These are phyloP conservation scores for Syzygium aqueum DNA, from an alignment of 345 rosid species.

Conservation along the genomic window DNA sequence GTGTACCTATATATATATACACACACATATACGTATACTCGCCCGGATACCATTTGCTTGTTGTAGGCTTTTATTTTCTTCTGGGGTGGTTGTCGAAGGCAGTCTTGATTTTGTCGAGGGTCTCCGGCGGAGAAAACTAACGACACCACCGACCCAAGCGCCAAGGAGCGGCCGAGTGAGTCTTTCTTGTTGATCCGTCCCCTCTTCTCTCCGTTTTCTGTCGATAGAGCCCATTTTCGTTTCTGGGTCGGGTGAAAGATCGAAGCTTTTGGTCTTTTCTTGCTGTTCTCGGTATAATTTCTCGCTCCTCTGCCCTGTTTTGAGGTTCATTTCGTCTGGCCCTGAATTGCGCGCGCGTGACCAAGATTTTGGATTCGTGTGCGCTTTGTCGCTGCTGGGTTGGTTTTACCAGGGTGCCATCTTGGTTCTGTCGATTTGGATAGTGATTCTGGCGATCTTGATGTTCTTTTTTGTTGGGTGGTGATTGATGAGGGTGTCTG, in stretches of 20 bases:
- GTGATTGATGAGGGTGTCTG: background rate
- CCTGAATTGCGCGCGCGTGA: background rate
- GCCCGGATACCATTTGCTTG: no score
- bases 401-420: background rate
- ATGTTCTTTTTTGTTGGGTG: background rate
- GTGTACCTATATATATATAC: background rate
- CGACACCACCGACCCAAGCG: background rate
- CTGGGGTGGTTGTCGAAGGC: background rate
- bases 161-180: background rate
- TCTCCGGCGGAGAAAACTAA: background rate
- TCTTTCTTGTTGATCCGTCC: background rate
- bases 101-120: background rate
- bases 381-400: background rate
- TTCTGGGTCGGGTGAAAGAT: background rate
- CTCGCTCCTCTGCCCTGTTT: background rate
- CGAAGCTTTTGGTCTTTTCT: background rate
- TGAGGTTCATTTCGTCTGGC: background rate
- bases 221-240: background rate
- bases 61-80: background rate
- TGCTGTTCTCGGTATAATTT: background rate
- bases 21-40: background rate
- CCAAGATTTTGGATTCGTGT: background rate
- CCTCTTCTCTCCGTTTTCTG: background rate
- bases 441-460: background rate
- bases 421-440: background rate